Evolutionary conservation across 768 basidiomycete genomes (phyloP), one percentile per base, ranked within the genome.

Genomic region (Collybia mongolica): DNA sequence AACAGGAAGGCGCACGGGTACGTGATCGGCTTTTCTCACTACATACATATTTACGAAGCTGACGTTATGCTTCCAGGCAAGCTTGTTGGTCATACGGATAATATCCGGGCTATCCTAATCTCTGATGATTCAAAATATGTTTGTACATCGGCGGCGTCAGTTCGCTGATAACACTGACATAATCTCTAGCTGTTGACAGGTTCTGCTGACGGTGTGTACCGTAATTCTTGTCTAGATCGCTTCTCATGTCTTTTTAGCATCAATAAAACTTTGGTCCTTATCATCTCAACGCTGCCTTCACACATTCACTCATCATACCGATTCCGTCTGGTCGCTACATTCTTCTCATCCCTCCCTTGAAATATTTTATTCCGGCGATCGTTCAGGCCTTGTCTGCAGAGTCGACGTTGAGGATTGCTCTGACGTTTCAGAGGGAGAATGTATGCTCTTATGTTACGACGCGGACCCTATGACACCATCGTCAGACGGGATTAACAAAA

Each of bases 1-100:
- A 14, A 79, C 84, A 1, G 90, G 90, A 7, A 90, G 86, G 60
- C 76, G 89, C 39, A 84, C 79, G 2, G 81, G 75, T 66, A 54
- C 14, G 54, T 41, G 39, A 20, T 35, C 11, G 38, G 22, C 18
- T 8, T 24, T 29, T 22, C 41, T n/a, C n/a, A 8, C 11, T 1
- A 17, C 15, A 22, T 26, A 32, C n/a, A 11, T n/a, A 4, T 19
- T 6, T 19, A 39, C 2, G 32, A 28, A 26, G 40, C 28, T 57
- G 15, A 55, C 35, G 2, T n/a, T 47, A 19, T 45, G 12, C 26
- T 14, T 46, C 2, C 70, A 64, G 84, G 86, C 9, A 93, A 97
- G 61, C 78, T 98, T 0, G 92, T 98, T 6, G 96, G 96, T 0
- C 96, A 99, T 65, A 96, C 96, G 0, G 97, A 99, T 67, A 98